These are phyloP conservation scores for Ormosia semicastrata DNA, from an alignment of 306 rosid genomes.

Conservation along the genomic window DNA sequence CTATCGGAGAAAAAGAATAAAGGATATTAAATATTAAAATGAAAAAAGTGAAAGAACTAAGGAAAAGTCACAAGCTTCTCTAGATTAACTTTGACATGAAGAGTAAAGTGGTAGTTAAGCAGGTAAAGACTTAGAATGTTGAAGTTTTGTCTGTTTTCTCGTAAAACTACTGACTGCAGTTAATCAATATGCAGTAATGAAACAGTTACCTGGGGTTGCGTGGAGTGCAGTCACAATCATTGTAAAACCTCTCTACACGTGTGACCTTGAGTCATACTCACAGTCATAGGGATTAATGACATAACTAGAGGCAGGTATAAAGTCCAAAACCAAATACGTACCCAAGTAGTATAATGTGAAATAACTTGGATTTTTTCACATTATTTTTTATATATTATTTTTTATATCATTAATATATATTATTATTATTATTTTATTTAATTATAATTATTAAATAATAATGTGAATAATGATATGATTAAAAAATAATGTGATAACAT, in stretches of 20 bases:
- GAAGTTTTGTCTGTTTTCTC: slow-evolving; percentile 24
- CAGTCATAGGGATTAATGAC: slow-evolving; percentile 30
- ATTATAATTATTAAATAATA: too few species aligned
- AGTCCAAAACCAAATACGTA: slow-evolving; percentile 25
- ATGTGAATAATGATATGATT: too few species aligned
- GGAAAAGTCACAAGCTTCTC: slow-evolving; percentile 1
- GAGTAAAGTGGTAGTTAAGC: slow-evolving; percentile 47
- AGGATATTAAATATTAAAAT: slow-evolving; percentile 2
- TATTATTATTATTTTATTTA: too few species aligned
- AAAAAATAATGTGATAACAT: too few species aligned
- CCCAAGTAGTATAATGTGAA: neutral
- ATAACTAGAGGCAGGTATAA: neutral
- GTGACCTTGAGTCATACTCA: neutral
- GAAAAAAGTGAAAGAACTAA: slow-evolving; percentile 21
- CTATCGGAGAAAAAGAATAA: slow-evolving; percentile 3
- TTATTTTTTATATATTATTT: too few species aligned
- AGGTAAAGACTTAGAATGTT: slow-evolving; percentile 43
- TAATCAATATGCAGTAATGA: neutral
- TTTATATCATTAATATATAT: too few species aligned
- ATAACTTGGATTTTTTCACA: too few species aligned
- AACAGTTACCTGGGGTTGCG: slow-evolving; percentile 15
- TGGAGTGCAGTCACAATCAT: slow-evolving; percentile 28
- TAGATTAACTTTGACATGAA: slow-evolving; percentile 30
- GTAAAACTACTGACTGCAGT: neutral
- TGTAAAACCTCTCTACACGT: slow-evolving; percentile 34